phyloP scores from a whole-genome alignment of 768 basidiomycete genomes.

The Mycena latifolia region DNA sequence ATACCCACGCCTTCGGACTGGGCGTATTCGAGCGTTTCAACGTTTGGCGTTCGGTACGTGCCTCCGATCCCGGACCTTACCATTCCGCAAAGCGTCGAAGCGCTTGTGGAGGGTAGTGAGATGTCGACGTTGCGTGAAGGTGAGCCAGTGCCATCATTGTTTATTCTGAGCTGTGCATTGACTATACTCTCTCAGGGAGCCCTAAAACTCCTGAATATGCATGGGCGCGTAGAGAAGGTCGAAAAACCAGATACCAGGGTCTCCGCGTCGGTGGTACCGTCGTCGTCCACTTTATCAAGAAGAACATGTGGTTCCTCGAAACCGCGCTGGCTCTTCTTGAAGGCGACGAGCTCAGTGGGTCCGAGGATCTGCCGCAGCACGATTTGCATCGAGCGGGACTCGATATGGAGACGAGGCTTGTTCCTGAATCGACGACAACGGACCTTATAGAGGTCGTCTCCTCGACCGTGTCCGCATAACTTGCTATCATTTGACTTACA shows the following conservation, averaged over 20 bases:
- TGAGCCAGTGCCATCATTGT: conserved; percentile 40
- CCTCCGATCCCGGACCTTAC: conserved; percentile 77
- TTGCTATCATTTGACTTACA: not conserved
- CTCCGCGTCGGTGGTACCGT: conserved; percentile 91
- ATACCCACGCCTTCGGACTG: conserved; percentile 68
- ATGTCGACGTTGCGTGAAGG: conserved; percentile 82
- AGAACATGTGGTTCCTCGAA: conserved; percentile 96
- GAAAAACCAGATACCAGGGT: conserved; percentile 70
- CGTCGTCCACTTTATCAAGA: conserved; percentile 98
- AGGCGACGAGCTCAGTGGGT: conserved; percentile 77
- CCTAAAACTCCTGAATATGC: conserved; percentile 72
- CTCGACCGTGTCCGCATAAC: conserved; percentile 2
- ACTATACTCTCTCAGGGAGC: conserved; percentile 55
- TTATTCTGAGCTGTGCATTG: not conserved
- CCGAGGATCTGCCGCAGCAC: conserved; percentile 53
- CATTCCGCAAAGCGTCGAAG: conserved; percentile 83
- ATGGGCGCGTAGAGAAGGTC: conserved; percentile 82
- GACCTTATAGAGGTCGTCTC: conserved; percentile 29
- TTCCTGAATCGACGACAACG: conserved; percentile 2
- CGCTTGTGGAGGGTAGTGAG: conserved; percentile 91
- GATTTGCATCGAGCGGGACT: conserved; percentile 27
- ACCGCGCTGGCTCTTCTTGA: conserved; percentile 90
- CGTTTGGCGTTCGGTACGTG: conserved; percentile 82
- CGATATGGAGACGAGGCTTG: conserved; percentile 9
- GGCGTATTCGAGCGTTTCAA: conserved; percentile 88